These are phyloP conservation scores for Microsporum audouinii DNA, from an alignment of 2,329 filamentous ascomycete genomes.

Conservation along the genomic window DNA sequence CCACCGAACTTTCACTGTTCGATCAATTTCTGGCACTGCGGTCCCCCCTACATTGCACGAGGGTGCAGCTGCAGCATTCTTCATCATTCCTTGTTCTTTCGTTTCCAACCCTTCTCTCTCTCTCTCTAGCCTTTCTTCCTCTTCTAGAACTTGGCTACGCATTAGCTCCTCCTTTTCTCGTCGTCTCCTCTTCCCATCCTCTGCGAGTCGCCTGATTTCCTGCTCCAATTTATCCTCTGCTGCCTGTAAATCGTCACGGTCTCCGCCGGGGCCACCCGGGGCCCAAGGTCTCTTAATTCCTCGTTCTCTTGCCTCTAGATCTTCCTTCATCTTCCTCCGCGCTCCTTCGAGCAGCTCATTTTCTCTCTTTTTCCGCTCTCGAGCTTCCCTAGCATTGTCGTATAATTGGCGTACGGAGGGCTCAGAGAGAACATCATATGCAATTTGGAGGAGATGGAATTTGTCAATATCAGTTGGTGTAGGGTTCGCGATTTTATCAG, in stretches of 20 bases:
- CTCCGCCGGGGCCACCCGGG: slow-evolving; percentile 15
- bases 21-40: slow-evolving; percentile 43
- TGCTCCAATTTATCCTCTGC: slow-evolving; percentile 37
- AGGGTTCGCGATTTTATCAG: slow-evolving; percentile 69
- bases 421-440: slow-evolving; percentile 72
- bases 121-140: slow-evolving; percentile 22
- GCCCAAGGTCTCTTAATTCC: slow-evolving; percentile 50
- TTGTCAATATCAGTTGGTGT: slow-evolving; percentile 59
- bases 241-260: slow-evolving; percentile 36
- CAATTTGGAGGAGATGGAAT: slow-evolving; percentile 76
- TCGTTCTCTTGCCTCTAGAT: slow-evolving; percentile 66
- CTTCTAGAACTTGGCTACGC: slow-evolving; percentile 31
- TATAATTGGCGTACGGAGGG: slow-evolving; percentile 61
- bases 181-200: slow-evolving; percentile 42
- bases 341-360: slow-evolving; percentile 62
- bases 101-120: slow-evolving; percentile 28
- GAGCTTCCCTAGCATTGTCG: slow-evolving; percentile 62
- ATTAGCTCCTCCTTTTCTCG: slow-evolving; percentile 38
- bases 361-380: slow-evolving; percentile 57
- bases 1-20: slow-evolving; percentile 49
- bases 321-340: slow-evolving; percentile 68
- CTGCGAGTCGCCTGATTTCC: slow-evolving; percentile 43
- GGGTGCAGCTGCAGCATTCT: slow-evolving; percentile 24
- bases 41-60: slow-evolving; percentile 28
- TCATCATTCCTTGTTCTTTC: slow-evolving; percentile 31